A percentile compares a stretch with the other conserved stretches of the same genome.
These are phyloP conservation scores for Xylona heveae DNA, from an alignment of 495 filamentous ascomycete genomes.

Conservation along the genomic window DNA sequence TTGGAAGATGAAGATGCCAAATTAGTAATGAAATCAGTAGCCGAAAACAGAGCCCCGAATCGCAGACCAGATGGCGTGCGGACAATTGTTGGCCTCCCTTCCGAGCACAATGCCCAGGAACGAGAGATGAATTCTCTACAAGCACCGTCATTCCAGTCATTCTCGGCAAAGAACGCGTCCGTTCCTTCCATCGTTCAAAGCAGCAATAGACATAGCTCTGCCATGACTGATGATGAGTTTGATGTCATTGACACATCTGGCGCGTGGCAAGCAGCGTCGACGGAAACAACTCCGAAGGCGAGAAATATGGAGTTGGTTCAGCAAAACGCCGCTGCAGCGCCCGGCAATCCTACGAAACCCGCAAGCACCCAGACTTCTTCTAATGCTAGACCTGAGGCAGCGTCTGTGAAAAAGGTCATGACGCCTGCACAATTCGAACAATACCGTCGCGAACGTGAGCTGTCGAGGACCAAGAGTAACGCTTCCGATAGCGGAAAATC, in stretches of 20 bases:
- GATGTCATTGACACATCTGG: slow-evolving; percentile 1
- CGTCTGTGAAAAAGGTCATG: slow-evolving; percentile 66
- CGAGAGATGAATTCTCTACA: too few relatives aligned
- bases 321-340: slow-evolving; percentile 18
- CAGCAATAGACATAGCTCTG: neutral
- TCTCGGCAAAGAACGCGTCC: too few relatives aligned
- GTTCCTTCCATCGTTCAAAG: neutral
- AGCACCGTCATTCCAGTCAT: too few relatives aligned
- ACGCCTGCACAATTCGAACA: slow-evolving; percentile 72
- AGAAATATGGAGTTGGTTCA: slow-evolving; percentile 21
- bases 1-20: slow-evolving; percentile 49
- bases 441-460: slow-evolving; percentile 61
- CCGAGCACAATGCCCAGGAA: too few relatives aligned
- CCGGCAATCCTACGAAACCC: too few relatives aligned
- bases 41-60: slow-evolving; percentile 17
- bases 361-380: too few relatives aligned
- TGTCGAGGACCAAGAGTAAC: slow-evolving; percentile 25
- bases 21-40: slow-evolving; percentile 39
- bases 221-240: slow-evolving; percentile 6
- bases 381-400: too few relatives aligned
- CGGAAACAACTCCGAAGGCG: slow-evolving; percentile 9
- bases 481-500: slow-evolving; percentile 22
- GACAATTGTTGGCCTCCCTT: slow-evolving; percentile 1
- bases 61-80: slow-evolving; percentile 4
- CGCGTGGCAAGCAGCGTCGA: slow-evolving; percentile 7